These are phyloP conservation scores for Trichoderma guizhouense DNA, from an alignment of 2,329 filamentous ascomycete species.

Conservation along the genomic window DNA sequence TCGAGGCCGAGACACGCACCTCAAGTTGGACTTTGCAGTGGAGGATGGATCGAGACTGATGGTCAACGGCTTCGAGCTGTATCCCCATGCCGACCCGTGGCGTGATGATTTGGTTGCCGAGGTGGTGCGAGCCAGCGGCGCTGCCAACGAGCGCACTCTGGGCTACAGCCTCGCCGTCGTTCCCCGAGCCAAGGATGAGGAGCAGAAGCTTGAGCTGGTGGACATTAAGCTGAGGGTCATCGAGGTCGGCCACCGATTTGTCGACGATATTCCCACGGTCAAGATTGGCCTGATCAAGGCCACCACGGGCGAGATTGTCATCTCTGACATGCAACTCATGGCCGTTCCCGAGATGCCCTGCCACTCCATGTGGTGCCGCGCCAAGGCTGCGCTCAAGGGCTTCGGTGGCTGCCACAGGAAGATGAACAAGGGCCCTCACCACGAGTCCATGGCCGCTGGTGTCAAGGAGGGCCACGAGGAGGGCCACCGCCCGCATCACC, in stretches of 20 bases:
- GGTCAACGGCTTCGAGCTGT: slow-evolving; percentile 60
- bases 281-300: slow-evolving; percentile 62
- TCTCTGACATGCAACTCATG: slow-evolving; percentile 46
- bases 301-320: slow-evolving; percentile 51
- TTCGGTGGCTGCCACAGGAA: slow-evolving; percentile 26
- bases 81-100: slow-evolving; percentile 50
- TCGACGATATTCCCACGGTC: slow-evolving; percentile 53
- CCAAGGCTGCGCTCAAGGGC: slow-evolving; percentile 36
- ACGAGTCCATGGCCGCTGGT: neutral
- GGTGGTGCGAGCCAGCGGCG: slow-evolving; percentile 41
- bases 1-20: slow-evolving; percentile 42
- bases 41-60: slow-evolving; percentile 48
- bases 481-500: slow-evolving; percentile 18
- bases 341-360: slow-evolving; percentile 33
- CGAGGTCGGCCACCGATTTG: slow-evolving; percentile 54
- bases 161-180: slow-evolving; percentile 48
- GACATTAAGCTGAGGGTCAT: slow-evolving; percentile 56
- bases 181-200: slow-evolving; percentile 45
- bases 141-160: slow-evolving; percentile 39
- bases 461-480: neutral
- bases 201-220: slow-evolving; percentile 51
- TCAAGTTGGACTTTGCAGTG: slow-evolving; percentile 55
- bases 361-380: slow-evolving; percentile 50
- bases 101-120: slow-evolving; percentile 43
- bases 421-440: slow-evolving; percentile 1